Conservation (phyloP, 2,329 filamentous ascomycete species). For the Hymenoscyphus salicellus region DNA sequence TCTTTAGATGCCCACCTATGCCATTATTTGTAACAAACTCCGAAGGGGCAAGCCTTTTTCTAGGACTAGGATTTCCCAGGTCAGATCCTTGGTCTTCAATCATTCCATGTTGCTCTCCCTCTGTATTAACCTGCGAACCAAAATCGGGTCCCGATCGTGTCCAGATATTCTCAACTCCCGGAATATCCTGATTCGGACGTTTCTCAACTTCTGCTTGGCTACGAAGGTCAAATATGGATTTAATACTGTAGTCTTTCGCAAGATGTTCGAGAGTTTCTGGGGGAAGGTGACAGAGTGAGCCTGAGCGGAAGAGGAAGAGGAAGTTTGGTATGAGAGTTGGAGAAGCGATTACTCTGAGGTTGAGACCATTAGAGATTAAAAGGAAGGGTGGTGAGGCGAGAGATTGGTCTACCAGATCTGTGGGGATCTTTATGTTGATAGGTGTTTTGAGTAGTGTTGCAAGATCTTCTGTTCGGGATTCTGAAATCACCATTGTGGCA, state of each 20-base stretch:
- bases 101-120: background rate
- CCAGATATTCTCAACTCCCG: constrained; percentile 48
- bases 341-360: constrained; percentile 19
- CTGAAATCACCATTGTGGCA: too few relatives aligned
- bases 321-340: constrained; percentile 9
- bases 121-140: background rate
- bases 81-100: background rate
- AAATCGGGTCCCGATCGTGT: constrained; percentile 34
- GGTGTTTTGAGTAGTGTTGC: background rate
- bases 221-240: constrained; percentile 50
- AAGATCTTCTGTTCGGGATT: too few relatives aligned
- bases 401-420: background rate
- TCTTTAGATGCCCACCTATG: background rate
- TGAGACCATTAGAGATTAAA: constrained; percentile 16
- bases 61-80: background rate
- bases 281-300: constrained; percentile 13
- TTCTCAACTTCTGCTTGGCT: constrained; percentile 43
- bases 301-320: constrained; percentile 21
- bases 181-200: constrained; percentile 45
- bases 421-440: background rate
- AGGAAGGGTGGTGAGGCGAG: constrained; percentile 22
- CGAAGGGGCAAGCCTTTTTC: background rate
- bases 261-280: constrained; percentile 6
- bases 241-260: constrained; percentile 17
- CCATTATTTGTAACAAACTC: background rate